Evolutionary conservation across 164 flowering plant genomes (phyloP).

Genomic region (Stephania cephalantha): DNA sequence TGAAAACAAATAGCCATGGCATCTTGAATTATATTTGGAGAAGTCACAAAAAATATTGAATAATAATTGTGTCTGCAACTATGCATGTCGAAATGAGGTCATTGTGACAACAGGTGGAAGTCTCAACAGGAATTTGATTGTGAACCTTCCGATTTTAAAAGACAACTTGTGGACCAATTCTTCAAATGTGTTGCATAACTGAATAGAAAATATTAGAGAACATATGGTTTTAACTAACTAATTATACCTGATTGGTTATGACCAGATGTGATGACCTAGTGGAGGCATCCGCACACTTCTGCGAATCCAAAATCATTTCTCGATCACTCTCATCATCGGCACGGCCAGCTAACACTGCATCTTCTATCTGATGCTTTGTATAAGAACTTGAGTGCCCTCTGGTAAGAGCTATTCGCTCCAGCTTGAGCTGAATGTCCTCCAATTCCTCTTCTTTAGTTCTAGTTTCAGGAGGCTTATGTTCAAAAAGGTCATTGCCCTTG

Average conservation of each 20-base stretch:
- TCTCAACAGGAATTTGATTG: background rate
- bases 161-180: background rate
- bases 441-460: conserved; percentile 10
- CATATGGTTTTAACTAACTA: conserved; percentile 34
- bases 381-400: conserved; percentile 14
- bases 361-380: conserved; percentile 12
- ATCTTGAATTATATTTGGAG: background rate
- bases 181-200: background rate
- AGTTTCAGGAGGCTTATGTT: background rate
- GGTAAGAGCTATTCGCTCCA: conserved; percentile 31
- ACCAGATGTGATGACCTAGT: conserved; percentile 26
- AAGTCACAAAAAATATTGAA: background rate
- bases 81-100: background rate
- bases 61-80: background rate
- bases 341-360: conserved; percentile 12
- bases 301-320: background rate
- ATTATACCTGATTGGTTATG: conserved; percentile 12
- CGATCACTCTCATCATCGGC: conserved; percentile 14
- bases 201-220: background rate
- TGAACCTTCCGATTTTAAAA: background rate
- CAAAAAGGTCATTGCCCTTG: background rate
- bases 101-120: background rate
- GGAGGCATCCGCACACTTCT: conserved; percentile 22
- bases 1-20: background rate
- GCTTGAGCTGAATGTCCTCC: conserved; percentile 28